Conservation (phyloP, 257 asterid genomes). For the Capsicum baccatum region DNA sequence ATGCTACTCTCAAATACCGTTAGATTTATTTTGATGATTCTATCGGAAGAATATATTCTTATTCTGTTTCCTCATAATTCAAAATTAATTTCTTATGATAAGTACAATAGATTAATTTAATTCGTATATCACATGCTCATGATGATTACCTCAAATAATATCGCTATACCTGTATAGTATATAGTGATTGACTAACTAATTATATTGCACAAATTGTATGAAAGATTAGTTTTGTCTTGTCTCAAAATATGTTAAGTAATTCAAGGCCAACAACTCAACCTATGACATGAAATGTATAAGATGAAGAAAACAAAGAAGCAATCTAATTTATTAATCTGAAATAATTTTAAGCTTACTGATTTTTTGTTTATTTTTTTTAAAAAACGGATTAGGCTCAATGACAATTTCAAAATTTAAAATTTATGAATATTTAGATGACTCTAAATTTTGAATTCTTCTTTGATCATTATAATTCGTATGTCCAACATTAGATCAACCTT, state of each 20-base stretch:
- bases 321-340: background rate
- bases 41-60: slow-evolving; percentile 8
- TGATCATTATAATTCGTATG: background rate
- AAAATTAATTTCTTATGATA: background rate
- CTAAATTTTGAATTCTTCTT: background rate
- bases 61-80: slow-evolving; percentile 7
- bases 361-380: too few relatives aligned
- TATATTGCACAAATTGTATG: background rate
- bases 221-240: background rate
- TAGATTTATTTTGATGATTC: slow-evolving; percentile 23
- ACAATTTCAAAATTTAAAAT: background rate
- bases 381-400: background rate
- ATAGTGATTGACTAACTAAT: background rate
- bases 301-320: background rate
- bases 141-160: background rate
- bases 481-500: too few relatives aligned
- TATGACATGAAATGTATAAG: background rate
- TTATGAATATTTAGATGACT: background rate
- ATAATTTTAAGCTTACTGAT: too few relatives aligned
- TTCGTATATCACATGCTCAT: background rate
- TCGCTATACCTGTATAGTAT: background rate
- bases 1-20: background rate
- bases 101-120: background rate
- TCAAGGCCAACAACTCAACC: background rate
- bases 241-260: background rate